Evolutionary conservation across 2,329 filamentous ascomycete species (phyloP).

Genomic region (Ascochyta clinopodiicola): DNA sequence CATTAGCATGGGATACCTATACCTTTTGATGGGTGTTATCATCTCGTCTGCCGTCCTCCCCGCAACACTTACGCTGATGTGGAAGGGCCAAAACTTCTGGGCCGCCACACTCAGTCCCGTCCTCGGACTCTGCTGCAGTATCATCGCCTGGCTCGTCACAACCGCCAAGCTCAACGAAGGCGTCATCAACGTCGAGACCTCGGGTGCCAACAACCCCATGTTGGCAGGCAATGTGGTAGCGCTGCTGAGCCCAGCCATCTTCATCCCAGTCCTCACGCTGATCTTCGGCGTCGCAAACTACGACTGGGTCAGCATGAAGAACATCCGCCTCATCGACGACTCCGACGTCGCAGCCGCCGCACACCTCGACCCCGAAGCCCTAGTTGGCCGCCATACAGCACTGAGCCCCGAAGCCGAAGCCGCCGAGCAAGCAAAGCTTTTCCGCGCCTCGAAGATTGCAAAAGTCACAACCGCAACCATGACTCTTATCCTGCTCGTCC

Average conservation of each 20-base stretch:
- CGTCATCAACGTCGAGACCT: constrained; percentile 41
- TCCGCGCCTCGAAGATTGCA: constrained; percentile 58
- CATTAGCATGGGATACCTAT: constrained; percentile 78
- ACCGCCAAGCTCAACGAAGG: constrained; percentile 43
- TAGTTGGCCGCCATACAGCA: constrained; percentile 51
- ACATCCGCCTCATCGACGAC: constrained; percentile 80
- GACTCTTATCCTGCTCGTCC: constrained; percentile 74
- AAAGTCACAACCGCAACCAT: constrained; percentile 65
- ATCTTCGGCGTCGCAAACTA: constrained; percentile 75
- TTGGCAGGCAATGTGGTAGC: constrained; percentile 85
- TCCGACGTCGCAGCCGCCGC: constrained; percentile 70
- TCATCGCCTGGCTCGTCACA: constrained; percentile 58
- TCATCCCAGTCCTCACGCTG: constrained; percentile 76
- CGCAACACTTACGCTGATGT: constrained; percentile 78
- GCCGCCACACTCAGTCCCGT: constrained; percentile 73
- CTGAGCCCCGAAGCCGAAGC: constrained; percentile 40
- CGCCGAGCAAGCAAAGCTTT: constrained; percentile 52
- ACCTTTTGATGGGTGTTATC: constrained; percentile 89
- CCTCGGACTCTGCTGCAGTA: constrained; percentile 70
- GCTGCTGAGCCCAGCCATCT: constrained; percentile 74
- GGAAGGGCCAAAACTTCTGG: constrained; percentile 78
- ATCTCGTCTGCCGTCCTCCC: constrained; percentile 86
- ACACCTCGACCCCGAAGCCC: constrained; percentile 66
- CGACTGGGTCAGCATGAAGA: constrained; percentile 82
- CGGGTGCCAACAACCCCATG: constrained; percentile 81